phyloP scores from a whole-genome alignment of 306 rosid species.

The Erythrophleum fordii region DNA sequence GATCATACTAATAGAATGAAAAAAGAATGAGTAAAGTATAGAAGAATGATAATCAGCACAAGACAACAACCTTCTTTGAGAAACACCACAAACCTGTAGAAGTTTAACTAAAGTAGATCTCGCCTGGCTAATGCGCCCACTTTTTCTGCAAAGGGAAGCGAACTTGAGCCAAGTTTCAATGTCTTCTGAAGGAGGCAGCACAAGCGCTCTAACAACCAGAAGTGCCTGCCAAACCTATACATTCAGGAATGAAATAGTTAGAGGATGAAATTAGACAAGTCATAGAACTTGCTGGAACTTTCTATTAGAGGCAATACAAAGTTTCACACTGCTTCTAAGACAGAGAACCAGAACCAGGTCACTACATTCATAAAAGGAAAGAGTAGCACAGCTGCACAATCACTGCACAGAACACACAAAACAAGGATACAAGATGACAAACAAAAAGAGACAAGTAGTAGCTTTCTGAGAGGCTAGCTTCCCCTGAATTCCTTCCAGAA shows the following conservation, averaged over 20 bases:
- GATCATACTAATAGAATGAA: conserved; percentile 70
- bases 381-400: not conserved
- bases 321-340: not conserved
- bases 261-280: conserved; percentile 27
- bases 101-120: conserved; percentile 92
- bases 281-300: not conserved
- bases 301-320: not conserved
- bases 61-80: conserved; percentile 32
- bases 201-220: conserved; percentile 87
- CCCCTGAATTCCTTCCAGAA: no score
- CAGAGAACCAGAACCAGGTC: not conserved
- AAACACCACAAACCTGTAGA: conserved; percentile 71
- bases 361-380: not conserved
- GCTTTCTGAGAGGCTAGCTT: no score
- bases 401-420: not conserved
- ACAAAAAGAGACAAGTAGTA: no score
- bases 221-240: conserved; percentile 89
- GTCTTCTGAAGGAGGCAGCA: conserved; percentile 93
- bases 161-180: conserved; percentile 95
- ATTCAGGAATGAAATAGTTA: conserved; percentile 36
- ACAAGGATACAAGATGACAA: not conserved
- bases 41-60: conserved; percentile 16
- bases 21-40: conserved; percentile 29
- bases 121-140: conserved; percentile 84
- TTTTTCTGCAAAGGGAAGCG: conserved; percentile 87